Evolutionary conservation across 208 protist species (phyloP).

Genomic region (Trypanosoma vivax): DNA sequence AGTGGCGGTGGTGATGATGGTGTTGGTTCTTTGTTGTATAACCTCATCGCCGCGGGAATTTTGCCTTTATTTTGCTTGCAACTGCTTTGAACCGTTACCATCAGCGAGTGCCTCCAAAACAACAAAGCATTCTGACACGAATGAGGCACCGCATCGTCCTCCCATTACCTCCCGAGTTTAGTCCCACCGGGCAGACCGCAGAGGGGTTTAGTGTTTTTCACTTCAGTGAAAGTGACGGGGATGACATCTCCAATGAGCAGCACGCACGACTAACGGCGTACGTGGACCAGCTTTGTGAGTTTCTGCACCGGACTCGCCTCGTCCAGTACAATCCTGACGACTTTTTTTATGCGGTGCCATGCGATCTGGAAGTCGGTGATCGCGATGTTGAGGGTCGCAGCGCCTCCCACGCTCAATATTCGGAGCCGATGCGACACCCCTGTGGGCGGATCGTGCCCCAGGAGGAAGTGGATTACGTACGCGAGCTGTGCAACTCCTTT

Average conservation of each 20-base stretch:
- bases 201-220: slow-evolving; percentile 31
- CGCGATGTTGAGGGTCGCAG: neutral
- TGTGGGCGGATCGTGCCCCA: slow-evolving; percentile 32
- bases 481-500: slow-evolving; percentile 42
- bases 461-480: slow-evolving; percentile 43
- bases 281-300: slow-evolving; percentile 54
- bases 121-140: neutral
- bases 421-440: slow-evolving; percentile 21
- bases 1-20: no score
- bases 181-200: neutral
- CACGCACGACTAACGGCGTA: slow-evolving; percentile 37
- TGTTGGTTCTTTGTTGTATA: no score
- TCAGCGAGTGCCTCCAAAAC: slow-evolving; percentile 12
- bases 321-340: slow-evolving; percentile 76
- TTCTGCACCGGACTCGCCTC: slow-evolving; percentile 48
- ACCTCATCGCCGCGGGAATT: no score
- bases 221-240: neutral
- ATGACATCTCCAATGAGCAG: neutral
- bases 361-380: slow-evolving; percentile 10
- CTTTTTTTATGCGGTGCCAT: slow-evolving; percentile 54
- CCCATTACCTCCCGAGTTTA: slow-evolving; percentile 42
- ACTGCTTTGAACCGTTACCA: neutral
- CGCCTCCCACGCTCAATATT: no score
- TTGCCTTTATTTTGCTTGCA: no score
- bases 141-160: slow-evolving; percentile 58